Conservation (phyloP, 1,284 basidiomycete species). For the Fereydounia khargensis region DNA sequence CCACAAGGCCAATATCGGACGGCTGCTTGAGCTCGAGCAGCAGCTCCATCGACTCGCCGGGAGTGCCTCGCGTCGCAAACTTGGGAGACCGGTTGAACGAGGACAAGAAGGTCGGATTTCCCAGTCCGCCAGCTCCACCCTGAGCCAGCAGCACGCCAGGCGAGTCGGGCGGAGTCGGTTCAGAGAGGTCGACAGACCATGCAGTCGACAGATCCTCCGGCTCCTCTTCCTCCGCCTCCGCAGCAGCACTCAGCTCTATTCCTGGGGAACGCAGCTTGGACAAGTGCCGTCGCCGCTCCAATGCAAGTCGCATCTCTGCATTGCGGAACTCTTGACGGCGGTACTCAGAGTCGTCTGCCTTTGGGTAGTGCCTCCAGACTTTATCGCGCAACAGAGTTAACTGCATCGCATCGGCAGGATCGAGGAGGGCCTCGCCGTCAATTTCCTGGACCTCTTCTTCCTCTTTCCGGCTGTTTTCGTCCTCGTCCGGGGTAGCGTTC, state of each 20-base stretch:
- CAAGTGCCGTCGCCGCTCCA: slow-evolving; percentile 32
- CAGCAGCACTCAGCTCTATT: slow-evolving; percentile 19
- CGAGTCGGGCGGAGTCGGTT: slow-evolving; percentile 39
- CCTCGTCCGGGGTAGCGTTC: slow-evolving; percentile 7
- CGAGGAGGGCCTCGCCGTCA: slow-evolving; percentile 28
- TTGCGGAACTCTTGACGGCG: slow-evolving; percentile 40
- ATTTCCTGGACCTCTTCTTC: slow-evolving; percentile 8
- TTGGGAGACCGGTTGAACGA: slow-evolving; percentile 59
- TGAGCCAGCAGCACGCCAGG: slow-evolving; percentile 54
- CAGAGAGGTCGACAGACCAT: slow-evolving; percentile 42
- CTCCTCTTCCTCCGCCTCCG: slow-evolving; percentile 19
- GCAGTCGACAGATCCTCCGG: not conserved
- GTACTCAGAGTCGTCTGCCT: slow-evolving; percentile 49
- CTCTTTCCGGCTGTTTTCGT: slow-evolving; percentile 4
- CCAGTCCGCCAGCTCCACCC: slow-evolving; percentile 81
- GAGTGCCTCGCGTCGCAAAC: slow-evolving; percentile 65
- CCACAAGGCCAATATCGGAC: slow-evolving; percentile 91
- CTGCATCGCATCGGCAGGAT: slow-evolving; percentile 19
- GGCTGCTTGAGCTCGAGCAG: slow-evolving; percentile 90
- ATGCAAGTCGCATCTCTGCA: slow-evolving; percentile 42
- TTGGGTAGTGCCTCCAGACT: slow-evolving; percentile 54
- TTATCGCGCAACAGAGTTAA: slow-evolving; percentile 36
- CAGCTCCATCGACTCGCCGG: slow-evolving; percentile 78
- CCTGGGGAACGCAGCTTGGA: slow-evolving; percentile 8
- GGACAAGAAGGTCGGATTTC: slow-evolving; percentile 82